Conservation (phyloP, 2,329 filamentous ascomycete species). For the Ambrosiella xylebori region DNA sequence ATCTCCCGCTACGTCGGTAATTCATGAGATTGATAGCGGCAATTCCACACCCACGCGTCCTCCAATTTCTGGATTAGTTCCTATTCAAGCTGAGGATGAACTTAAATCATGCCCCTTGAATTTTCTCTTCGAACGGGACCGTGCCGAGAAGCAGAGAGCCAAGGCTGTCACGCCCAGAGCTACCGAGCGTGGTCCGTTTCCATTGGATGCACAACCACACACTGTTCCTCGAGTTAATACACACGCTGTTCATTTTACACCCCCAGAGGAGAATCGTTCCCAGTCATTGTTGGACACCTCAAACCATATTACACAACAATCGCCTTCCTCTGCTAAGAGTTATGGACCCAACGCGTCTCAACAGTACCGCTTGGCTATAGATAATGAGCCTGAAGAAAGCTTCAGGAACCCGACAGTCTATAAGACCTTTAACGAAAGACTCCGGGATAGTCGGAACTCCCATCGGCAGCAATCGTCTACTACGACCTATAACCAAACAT, state of each 20-base stretch:
- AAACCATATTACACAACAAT: slow-evolving; percentile 8
- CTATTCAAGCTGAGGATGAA: slow-evolving; percentile 7
- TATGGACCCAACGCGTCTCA: slow-evolving; percentile 3
- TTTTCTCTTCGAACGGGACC: slow-evolving; percentile 75
- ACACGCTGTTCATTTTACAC: not conserved
- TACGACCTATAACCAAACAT: too few relatives aligned
- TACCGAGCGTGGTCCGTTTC: not conserved
- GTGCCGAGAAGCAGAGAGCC: slow-evolving; percentile 52
- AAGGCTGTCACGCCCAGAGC: slow-evolving; percentile 3
- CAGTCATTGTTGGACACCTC: slow-evolving; percentile 3
- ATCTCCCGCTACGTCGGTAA: slow-evolving; percentile 1
- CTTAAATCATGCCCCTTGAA: slow-evolving; percentile 61
- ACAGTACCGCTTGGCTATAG: slow-evolving; percentile 10
- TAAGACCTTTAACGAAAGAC: slow-evolving; percentile 7
- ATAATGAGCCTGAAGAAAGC: slow-evolving; percentile 6
- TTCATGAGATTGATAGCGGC: not conserved
- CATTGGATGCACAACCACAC: not conserved
- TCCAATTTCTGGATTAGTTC: not conserved
- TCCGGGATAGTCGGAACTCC: not conserved
- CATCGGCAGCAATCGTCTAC: too few relatives aligned
- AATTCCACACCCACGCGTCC: slow-evolving; percentile 5
- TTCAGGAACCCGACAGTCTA: slow-evolving; percentile 6
- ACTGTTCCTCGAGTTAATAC: slow-evolving; percentile 7
- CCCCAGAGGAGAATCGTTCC: slow-evolving; percentile 6
- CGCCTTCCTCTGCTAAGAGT: slow-evolving; percentile 9